Percentiles rank a stretch among this genome's conserved stretches.
These are phyloP conservation scores for Sistotremastrum suecicum DNA, from an alignment of 768 basidiomycete species.

Conservation along the genomic window DNA sequence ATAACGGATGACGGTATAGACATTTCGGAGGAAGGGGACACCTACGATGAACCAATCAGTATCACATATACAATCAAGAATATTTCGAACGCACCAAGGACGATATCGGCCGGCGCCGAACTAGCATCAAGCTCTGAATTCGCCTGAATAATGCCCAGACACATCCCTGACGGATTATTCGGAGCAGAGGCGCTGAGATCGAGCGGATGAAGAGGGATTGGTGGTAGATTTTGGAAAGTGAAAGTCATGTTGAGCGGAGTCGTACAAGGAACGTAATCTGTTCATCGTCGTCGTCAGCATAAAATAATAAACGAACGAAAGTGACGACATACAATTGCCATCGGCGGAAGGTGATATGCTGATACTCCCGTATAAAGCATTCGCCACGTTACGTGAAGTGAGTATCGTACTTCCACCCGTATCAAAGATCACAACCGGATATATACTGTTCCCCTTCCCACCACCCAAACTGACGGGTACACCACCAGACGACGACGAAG, in stretches of 20 bases:
- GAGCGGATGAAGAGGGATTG: slow-evolving; percentile 58
- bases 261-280: slow-evolving; percentile 64
- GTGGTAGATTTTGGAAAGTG: slow-evolving; percentile 41
- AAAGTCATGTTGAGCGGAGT: slow-evolving; percentile 62
- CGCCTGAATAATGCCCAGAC: slow-evolving; percentile 57
- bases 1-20: slow-evolving; percentile 68
- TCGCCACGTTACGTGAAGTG: slow-evolving; percentile 43
- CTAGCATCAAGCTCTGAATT: slow-evolving; percentile 24
- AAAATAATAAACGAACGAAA: not conserved
- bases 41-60: slow-evolving; percentile 18
- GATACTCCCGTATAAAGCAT: slow-evolving; percentile 67
- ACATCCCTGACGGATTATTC: slow-evolving; percentile 30
- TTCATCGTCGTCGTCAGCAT: not conserved
- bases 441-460: slow-evolving; percentile 17
- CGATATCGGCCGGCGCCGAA: slow-evolving; percentile 43
- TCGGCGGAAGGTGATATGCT: slow-evolving; percentile 44
- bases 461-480: not conserved
- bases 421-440: slow-evolving; percentile 58
- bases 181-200: slow-evolving; percentile 38
- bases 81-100: slow-evolving; percentile 23
- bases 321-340: slow-evolving; percentile 41
- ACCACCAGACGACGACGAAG: not conserved
- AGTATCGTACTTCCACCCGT: slow-evolving; percentile 58
- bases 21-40: slow-evolving; percentile 62
- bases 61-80: no score